phyloP scores from a whole-genome alignment of 2,329 filamentous ascomycete species.

The Acarospora socialis region DNA sequence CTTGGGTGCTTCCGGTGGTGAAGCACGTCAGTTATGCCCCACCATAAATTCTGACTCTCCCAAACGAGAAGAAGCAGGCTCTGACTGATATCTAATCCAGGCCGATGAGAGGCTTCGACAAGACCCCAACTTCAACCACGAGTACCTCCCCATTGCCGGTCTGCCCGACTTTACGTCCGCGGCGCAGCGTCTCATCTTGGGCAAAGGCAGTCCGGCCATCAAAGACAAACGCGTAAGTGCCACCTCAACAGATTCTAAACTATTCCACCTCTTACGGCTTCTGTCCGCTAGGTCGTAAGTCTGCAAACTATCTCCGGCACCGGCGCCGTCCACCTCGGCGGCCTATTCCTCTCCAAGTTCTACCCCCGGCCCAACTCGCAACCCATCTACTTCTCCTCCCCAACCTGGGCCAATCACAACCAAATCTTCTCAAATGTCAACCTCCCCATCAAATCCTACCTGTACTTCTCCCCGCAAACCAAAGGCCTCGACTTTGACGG shows the following conservation, averaged over 20 bases:
- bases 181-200: conserved; percentile 80
- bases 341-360: conserved; percentile 87
- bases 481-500: conserved; percentile 85
- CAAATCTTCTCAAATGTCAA: conserved; percentile 93
- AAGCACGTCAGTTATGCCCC: conserved; percentile 57
- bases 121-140: conserved; percentile 87
- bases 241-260: conserved; percentile 1
- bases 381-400: conserved; percentile 81
- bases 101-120: conserved; percentile 79
- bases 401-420: conserved; percentile 97
- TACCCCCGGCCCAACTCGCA: conserved; percentile 48
- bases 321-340: conserved; percentile 84
- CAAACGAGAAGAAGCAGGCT: not conserved
- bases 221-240: conserved; percentile 59
- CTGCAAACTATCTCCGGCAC: conserved; percentile 96
- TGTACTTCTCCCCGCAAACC: conserved; percentile 82
- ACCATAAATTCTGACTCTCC: conserved; percentile 3
- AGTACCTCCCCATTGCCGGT: conserved; percentile 94
- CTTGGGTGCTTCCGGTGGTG: conserved; percentile 91
- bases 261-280: not conserved
- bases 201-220: conserved; percentile 64
- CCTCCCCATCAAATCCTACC: conserved; percentile 66
- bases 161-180: conserved; percentile 73
- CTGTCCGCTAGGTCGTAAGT: conserved; percentile 42
- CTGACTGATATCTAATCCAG: conserved; percentile 33